Evolutionary conservation across 371 early-diverging fungal genomes (phyloP), one percentile per base, ranked within the genome.

Genomic region (Entomophthora muscae): DNA sequence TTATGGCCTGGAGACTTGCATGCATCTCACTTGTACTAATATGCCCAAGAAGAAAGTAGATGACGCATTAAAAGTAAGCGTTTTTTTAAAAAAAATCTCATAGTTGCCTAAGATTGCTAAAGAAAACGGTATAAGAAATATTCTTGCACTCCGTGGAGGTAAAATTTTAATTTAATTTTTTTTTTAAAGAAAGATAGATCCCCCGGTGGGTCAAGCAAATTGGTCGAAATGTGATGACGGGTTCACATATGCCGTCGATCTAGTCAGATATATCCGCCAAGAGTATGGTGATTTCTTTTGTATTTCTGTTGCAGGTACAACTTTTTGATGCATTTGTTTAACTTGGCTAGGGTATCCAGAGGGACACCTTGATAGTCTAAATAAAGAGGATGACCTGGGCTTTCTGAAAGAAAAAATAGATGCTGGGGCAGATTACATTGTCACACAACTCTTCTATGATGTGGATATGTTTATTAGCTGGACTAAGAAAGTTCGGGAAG

Each of bases 11-110:
- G 92, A 93, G 68, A 83, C 91, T 12, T 81, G 84, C 72, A 91
- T 93, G 93, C 93, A 93, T 69, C 75, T 93, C 69, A 93, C 93
- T 0, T 93, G 93, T 76, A 90, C 91, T 64, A 91, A 90, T 76
- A 91, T 90, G 87, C 86, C 87, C 59, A 76, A 81, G 30, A 83
- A 80, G 54, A 85, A 86, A 73, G 81, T 93, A 65, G 86, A 88
- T 66, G 62, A 63, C 52, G 93, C 91, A 0, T 77, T 93, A 53
- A 70, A 72, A 69, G 75, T 72, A 63, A 42, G 64, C 42, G 7
- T 62, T 26, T 23, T n/a, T 21, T 53, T 33, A 23, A 24, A 32
- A 7, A 13, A 21, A n/a, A 28, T 29, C 55, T 28, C 33, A 30
- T 42, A 13, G 2, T 29, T 68, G n/a, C n/a, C n/a, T n/a, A n/a